Evolutionary conservation across 2,329 filamentous ascomycete genomes (phyloP).

Genomic region (Arthrobotrys iridis): DNA sequence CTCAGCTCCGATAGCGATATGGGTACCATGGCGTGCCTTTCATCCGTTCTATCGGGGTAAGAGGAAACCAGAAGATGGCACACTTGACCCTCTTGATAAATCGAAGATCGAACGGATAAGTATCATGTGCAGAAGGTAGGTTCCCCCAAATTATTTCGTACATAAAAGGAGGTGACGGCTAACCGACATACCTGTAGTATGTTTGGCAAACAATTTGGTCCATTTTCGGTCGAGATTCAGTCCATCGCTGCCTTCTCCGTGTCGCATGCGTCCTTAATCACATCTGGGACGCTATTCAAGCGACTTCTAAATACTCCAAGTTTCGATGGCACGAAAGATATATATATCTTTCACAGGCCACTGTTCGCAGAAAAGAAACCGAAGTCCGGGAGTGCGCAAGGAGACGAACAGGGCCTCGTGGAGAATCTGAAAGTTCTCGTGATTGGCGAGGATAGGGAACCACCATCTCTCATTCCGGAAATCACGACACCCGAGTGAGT

Average conservation of each 20-base stretch:
- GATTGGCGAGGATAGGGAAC: not conserved
- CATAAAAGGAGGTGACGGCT: not conserved
- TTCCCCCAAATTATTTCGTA: not conserved
- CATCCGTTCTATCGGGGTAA: conserved; percentile 78
- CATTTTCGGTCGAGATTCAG: conserved; percentile 28
- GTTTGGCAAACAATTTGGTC: conserved; percentile 41
- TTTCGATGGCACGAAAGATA: not conserved
- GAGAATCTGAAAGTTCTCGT: conserved; percentile 6
- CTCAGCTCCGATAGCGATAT: conserved; percentile 61
- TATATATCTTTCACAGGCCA: not conserved
- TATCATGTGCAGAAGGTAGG: conserved; percentile 85
- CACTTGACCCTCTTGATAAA: conserved; percentile 70
- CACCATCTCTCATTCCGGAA: not conserved
- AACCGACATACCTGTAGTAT: conserved; percentile 14
- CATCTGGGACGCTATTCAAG: not conserved
- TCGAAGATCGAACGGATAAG: conserved; percentile 73
- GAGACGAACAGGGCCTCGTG: conserved; percentile 10
- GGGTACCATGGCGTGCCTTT: conserved; percentile 73
- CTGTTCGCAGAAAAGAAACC: not conserved
- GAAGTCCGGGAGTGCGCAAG: not conserved
- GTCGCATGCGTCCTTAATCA: not conserved
- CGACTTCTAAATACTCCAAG: not conserved
- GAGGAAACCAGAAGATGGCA: conserved; percentile 69
- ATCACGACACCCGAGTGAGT: no score
- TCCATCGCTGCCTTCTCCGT: conserved; percentile 3